Conservation (phyloP, 108 stramenopile species). For the Asterionellopsis glacialis region DNA sequence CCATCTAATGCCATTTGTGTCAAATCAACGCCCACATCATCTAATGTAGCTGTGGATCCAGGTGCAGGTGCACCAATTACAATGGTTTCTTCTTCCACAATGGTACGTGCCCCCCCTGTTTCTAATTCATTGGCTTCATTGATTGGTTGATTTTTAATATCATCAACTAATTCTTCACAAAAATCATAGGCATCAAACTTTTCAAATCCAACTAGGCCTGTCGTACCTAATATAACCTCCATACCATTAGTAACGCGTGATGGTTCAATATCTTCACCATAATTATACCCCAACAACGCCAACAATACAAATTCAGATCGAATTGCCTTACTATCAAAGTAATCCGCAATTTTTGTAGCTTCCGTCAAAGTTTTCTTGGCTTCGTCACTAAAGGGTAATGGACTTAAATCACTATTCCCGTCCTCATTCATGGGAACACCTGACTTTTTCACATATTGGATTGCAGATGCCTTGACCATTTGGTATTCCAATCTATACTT, state of each 20-base stretch:
- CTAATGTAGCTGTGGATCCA: slow-evolving; percentile 50
- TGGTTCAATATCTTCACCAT: slow-evolving; percentile 24
- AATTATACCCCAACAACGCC: slow-evolving; percentile 60
- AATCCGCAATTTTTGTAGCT: slow-evolving; percentile 56
- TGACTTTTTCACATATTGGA: slow-evolving; percentile 7
- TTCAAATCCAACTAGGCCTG: slow-evolving; percentile 8
- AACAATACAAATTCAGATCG: slow-evolving; percentile 66
- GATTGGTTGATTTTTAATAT: background rate
- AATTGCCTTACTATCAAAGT: slow-evolving; percentile 35
- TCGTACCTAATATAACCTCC: slow-evolving; percentile 13
- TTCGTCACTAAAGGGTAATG: slow-evolving; percentile 62
- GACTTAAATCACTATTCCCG: slow-evolving; percentile 23
- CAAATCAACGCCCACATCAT: slow-evolving; percentile 68
- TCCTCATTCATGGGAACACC: slow-evolving; percentile 2
- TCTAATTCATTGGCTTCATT: background rate
- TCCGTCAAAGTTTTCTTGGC: slow-evolving; percentile 38
- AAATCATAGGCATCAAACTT: slow-evolving; percentile 1
- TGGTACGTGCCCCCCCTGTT: slow-evolving; percentile 1
- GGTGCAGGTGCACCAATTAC: slow-evolving; percentile 35
- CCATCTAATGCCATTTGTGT: slow-evolving; percentile 70
- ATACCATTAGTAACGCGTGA: slow-evolving; percentile 25
- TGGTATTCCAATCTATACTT: slow-evolving; percentile 42
- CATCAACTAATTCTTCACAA: background rate
- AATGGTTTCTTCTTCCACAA: slow-evolving; percentile 32
- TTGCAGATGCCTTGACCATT: slow-evolving; percentile 20